Evolutionary conservation across 2,329 filamentous ascomycete species (phyloP), one percentile per base, ranked within the genome.

Genomic region (Xylariaceae sp.): DNA sequence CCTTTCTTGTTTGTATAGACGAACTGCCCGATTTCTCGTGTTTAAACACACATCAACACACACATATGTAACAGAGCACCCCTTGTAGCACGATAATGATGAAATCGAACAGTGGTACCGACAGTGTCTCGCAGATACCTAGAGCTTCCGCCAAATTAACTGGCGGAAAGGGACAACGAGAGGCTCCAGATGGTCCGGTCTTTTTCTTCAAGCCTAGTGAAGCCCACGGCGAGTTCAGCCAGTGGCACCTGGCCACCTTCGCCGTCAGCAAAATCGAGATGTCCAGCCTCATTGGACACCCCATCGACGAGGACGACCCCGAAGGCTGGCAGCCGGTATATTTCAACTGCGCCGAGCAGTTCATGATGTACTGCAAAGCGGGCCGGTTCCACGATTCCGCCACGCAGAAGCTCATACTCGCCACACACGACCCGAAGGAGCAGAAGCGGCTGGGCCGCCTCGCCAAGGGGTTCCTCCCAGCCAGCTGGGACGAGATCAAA

Each of bases 291-390:
- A 57, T 71, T 37, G 68, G 64, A n/a, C 64, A 68, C 18, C 46
- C 57, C 2, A 50, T 67, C 18, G 59, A 64, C 47, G 52, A 48
- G 7, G 16, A 41, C 40, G 45, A 63, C 40, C 54, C 59, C 5
- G 50, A 47, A n/a, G 44, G 50, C 20, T 52, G 42, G 57, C 53
- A 57, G 37, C 54, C 48, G 46, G 65, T 74, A 50, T 65, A 60
- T 2, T 75, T 76, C 61, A 63, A 55, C 52, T 74, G 70, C 50
- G 71, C 71, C 4, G 74, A 76, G 59, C 73, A 76, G 54, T 76
- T 74, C 61, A 76, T 76, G 73, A 76, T 75, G 74, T 75, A 70
- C 60, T 73, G 71, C 68, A 75, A 76, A 63, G 74, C 74, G 5
- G 65, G 64, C 9, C 67, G 67, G 6, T 76, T 76, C 57, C 46